Evolutionary conservation across 2,329 filamentous ascomycete genomes (phyloP).

Genomic region (Verticillium isaacii): DNA sequence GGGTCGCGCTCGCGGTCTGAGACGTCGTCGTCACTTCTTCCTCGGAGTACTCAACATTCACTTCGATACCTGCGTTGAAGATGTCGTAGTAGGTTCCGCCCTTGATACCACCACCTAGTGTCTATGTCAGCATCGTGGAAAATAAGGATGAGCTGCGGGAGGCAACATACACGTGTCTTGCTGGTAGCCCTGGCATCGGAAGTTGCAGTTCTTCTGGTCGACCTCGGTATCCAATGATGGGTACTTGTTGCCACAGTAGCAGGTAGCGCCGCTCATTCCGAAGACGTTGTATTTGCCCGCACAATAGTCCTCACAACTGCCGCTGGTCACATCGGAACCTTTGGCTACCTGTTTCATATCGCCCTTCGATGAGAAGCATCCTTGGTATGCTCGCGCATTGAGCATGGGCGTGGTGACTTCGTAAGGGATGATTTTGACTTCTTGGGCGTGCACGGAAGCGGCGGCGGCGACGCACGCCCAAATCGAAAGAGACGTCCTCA

Average conservation of each 20-base stretch:
- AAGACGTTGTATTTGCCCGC: conserved; percentile 41
- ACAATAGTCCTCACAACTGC: neutral
- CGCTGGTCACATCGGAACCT: neutral
- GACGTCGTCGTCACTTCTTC: conserved; percentile 17
- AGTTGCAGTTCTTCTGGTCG: conserved; percentile 57
- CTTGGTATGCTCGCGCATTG: conserved; percentile 38
- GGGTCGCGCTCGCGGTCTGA: conserved; percentile 19
- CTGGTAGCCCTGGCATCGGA: conserved; percentile 59
- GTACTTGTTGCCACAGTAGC: conserved; percentile 68
- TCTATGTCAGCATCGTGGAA: conserved; percentile 4
- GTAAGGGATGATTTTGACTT: conserved; percentile 19
- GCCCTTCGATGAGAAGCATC: conserved; percentile 44
- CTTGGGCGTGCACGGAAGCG: conserved; percentile 5
- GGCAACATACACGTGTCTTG: conserved; percentile 59
- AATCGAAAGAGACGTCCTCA: conserved; percentile 8
- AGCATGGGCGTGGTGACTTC: conserved; percentile 24
- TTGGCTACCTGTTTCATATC: conserved; percentile 26
- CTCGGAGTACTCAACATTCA: conserved; percentile 30
- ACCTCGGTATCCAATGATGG: conserved; percentile 54
- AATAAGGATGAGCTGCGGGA: neutral
- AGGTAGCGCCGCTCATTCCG: conserved; percentile 58
- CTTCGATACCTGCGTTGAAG: conserved; percentile 44
- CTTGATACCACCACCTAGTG: conserved; percentile 26
- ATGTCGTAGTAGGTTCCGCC: conserved; percentile 31
- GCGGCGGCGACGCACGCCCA: conserved; percentile 10